Evolutionary conservation across 108 stramenopile species (phyloP), one percentile per base, ranked within the genome.

Genomic region (Bacterosira constricta): DNA sequence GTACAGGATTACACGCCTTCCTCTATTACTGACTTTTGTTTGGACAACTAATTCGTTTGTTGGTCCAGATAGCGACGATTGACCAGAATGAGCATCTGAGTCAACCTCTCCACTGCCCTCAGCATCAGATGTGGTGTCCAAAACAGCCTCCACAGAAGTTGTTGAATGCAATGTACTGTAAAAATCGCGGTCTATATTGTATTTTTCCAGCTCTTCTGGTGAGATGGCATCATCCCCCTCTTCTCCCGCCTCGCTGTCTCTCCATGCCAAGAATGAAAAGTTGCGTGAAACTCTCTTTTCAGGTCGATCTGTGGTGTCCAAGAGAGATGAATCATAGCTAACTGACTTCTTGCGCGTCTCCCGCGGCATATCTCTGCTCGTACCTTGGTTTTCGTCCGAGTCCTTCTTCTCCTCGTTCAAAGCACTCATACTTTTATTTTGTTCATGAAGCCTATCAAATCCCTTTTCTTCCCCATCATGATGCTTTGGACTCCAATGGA

Each of bases 231-330:
- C 65, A 8, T 57, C 34, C 53, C 67, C 75, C 20, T 69, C 67
- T 6, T 55, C 45, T 34, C 75, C 75, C 4, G 66, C 42, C 29
- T 50, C 30, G 29, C 75, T 76, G 26, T 76, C 66, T 38, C 62
- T 63, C 75, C 75, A 76, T 25, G 75, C 49, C 29, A 53, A 11
- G 20, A 76, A 67, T 15, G 75, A 76, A 39, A 76, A 76, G 35
- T 62, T 76, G 21, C 42, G 25, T 37, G 32, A 25, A 12, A 37
- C 3, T 13, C 25, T 46, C 46, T 27, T 20, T 23, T 63, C 35
- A 0, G 51, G 27, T 15, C 42, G 2, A 13, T 25, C 25, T 31
- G 12, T 25, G 35, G 37, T 54, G 36, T 7, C 38, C 34, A 0
- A n/a, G 64, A n/a, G 37, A 41, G 6, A 47, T 47, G 2, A 18